Base-by-base conservation (phyloP, 2,329 filamentous ascomycete genomes). In the Tolypocladium endophyticum region DNA sequence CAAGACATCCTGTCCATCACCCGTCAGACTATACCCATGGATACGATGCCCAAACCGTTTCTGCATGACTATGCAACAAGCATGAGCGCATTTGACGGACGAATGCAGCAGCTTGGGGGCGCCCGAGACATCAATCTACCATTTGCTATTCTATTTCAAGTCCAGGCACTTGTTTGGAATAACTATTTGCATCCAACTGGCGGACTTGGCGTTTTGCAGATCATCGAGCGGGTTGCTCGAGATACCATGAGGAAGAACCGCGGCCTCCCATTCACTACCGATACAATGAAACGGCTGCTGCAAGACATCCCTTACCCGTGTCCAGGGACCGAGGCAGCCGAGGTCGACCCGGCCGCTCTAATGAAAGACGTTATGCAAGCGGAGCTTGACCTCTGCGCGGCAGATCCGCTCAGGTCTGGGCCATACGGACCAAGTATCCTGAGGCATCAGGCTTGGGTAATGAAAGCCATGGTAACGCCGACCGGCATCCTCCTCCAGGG, bases 131-230 rank as follows among this genome's bases (percentile, higher is more conserved):
- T 63, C 1, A 64, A 83, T 12, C 33, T 60, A 73, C 81, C 6
- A 1, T 89, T 85, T 62, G 68, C 72, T 0, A 66, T 86, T 1
- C 74, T 83, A 7, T 88, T 85, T 65, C 86, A 89, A 64, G 73
- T 89, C 6, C 80, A 87, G 57, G 80, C 79, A 20, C 72, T 92
- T 6, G 83, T 85, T 0, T 77, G 79, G 65, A 88, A 88, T 64
- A 83, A 82, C 28, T 84, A 81, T 59, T 74, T 91, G 1, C 74
- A 83, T 16, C 87, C 88, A 0, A 64, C 67, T 0, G 80, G 73
- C 1, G 81, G 84, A 0, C 55, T 75, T 0, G 62, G 68, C 1
- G 66, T 90, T 6, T 69, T 85, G 1, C 67, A 72, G 0, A 63
- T 74, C 1, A 72, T 88, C 1, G 67, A 71, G 4, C 47, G 63